Percentiles rank a stretch among this genome's conserved stretches.
These are phyloP conservation scores for Fusarium sp. DNA, from an alignment of 2,329 filamentous ascomycete species.

Conservation along the genomic window DNA sequence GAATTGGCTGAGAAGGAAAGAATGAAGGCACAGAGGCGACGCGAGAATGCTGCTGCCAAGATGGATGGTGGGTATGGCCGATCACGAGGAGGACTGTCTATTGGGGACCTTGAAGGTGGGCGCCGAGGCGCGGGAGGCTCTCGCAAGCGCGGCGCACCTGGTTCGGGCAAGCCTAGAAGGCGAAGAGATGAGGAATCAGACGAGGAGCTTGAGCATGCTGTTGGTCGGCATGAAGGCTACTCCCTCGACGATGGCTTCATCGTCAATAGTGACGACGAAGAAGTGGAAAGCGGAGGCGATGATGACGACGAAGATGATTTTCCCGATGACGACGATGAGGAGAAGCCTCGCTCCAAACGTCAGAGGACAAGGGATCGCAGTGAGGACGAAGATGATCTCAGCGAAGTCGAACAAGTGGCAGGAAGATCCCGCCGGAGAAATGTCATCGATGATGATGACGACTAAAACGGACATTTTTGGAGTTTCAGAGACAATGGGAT, in stretches of 20 bases:
- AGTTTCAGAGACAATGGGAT: neutral
- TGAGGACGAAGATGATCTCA: conserved; percentile 62
- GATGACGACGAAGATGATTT: conserved; percentile 70
- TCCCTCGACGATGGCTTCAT: conserved; percentile 84
- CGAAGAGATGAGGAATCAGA: conserved; percentile 79
- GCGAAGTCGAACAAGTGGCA: conserved; percentile 60
- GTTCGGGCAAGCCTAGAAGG: conserved; percentile 61
- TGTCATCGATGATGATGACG: conserved; percentile 70
- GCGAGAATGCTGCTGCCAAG: conserved; percentile 73
- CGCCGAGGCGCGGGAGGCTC: conserved; percentile 58
- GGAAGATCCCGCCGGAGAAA: conserved; percentile 63
- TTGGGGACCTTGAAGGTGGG: conserved; percentile 74
- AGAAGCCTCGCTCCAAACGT: conserved; percentile 58
- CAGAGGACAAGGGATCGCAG: conserved; percentile 59
- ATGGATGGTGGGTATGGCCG: conserved; percentile 66
- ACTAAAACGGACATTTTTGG: conserved; percentile 47
- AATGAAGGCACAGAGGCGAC: conserved; percentile 70
- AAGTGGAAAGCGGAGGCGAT: conserved; percentile 68
- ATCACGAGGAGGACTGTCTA: conserved; percentile 68
- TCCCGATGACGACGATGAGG: conserved; percentile 64
- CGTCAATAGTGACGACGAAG: conserved; percentile 78
- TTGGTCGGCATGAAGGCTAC: conserved; percentile 76
- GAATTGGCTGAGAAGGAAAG: conserved; percentile 80
- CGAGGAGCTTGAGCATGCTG: conserved; percentile 72
- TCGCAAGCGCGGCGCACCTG: conserved; percentile 64